A percentile compares a stretch with the other conserved stretches of the same genome.
Evolutionary conservation across 2,329 filamentous ascomycete genomes (phyloP).

Genomic region (Fusarium sp.): DNA sequence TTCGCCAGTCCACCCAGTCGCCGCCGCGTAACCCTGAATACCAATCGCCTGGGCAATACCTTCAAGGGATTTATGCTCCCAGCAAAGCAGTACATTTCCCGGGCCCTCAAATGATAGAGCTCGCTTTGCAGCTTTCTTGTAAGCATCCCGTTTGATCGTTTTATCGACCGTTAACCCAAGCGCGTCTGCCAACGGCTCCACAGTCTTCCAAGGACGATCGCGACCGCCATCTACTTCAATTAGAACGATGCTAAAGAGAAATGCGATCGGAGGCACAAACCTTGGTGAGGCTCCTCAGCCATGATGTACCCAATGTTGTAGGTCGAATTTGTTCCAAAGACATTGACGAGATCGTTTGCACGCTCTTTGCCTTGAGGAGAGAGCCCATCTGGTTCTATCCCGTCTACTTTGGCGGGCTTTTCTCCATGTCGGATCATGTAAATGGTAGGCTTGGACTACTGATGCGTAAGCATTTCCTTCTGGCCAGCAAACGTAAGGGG

Average conservation of each 20-base stretch:
- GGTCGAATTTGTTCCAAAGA: background rate
- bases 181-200: background rate
- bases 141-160: background rate
- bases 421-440: background rate
- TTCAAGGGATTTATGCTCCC: background rate
- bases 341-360: background rate
- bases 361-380: background rate
- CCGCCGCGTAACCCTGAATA: background rate
- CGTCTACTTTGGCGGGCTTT: background rate
- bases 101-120: background rate
- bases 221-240: background rate
- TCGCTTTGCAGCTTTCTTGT: background rate
- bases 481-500: accelerated
- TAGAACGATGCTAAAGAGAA: background rate
- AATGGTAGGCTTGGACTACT: background rate
- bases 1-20: background rate
- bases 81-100: background rate
- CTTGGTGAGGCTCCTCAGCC: background rate
- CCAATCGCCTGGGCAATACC: background rate
- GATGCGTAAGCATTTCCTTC: accelerated
- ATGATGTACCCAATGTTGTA: background rate
- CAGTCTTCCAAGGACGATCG: background rate
- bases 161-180: background rate
- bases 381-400: background rate
- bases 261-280: accelerated